phyloP scores from a whole-genome alignment of 805 yeast genomes.

The Zygosaccharomyces bailii region DNA sequence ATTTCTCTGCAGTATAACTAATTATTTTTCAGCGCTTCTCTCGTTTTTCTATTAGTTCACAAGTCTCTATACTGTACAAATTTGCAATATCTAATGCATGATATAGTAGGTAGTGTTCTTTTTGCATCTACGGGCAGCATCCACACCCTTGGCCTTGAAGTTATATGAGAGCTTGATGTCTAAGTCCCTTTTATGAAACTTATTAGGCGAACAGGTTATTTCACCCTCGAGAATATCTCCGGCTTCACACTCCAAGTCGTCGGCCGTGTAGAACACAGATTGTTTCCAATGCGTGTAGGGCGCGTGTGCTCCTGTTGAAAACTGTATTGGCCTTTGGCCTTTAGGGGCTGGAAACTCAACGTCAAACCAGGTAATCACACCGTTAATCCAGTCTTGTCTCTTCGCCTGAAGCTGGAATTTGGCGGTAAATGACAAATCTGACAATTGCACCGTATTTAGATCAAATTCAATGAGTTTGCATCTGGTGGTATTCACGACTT shows the following conservation, averaged over 20 bases:
- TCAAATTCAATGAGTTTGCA: constrained; percentile 75
- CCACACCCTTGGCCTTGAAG: constrained; percentile 42
- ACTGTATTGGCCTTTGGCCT: constrained; percentile 57
- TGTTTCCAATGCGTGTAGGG: constrained; percentile 99
- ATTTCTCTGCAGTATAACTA: constrained; percentile 6
- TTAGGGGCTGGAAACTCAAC: constrained; percentile 68
- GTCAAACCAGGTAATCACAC: constrained; percentile 92
- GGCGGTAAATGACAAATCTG: constrained; percentile 71
- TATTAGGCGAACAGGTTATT: constrained; percentile 73
- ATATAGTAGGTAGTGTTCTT: constrained; percentile 62
- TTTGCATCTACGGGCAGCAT: constrained; percentile 51
- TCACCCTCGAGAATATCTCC: constrained; percentile 76
- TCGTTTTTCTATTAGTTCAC: background rate
- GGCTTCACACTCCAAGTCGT: constrained; percentile 68
- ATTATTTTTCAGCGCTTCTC: constrained; percentile 1
- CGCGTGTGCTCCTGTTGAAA: constrained; percentile 93
- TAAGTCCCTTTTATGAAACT: constrained; percentile 78
- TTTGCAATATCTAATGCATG: constrained; percentile 51
- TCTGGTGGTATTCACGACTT: constrained; percentile 70
- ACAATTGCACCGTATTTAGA: constrained; percentile 80
- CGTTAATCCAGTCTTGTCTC: constrained; percentile 80
- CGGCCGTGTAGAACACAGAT: constrained; percentile 85
- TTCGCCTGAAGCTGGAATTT: constrained; percentile 70
- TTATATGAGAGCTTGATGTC: constrained; percentile 68
- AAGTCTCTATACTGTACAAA: constrained; percentile 2